A percentile compares a stretch with the other conserved stretches of the same genome.
These are phyloP conservation scores for Candida endomychidarum DNA, from an alignment of 805 yeast genomes.

Conservation along the genomic window DNA sequence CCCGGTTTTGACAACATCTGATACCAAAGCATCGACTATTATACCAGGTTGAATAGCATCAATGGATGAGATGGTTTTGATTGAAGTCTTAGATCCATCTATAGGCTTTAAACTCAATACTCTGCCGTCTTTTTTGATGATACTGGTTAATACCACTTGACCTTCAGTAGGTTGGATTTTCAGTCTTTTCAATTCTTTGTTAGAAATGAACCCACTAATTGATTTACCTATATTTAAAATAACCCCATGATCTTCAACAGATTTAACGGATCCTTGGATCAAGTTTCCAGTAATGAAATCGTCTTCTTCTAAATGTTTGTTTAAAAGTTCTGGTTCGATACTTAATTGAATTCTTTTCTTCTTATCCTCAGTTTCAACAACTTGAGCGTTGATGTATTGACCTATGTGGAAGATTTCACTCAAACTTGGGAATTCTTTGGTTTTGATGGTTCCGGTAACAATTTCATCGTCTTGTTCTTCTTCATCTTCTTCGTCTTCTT, in stretches of 20 bases:
- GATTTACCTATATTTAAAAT: constrained; percentile 67
- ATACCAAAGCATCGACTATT: constrained; percentile 68
- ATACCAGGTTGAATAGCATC: constrained; percentile 88
- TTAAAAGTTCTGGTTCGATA: constrained; percentile 73
- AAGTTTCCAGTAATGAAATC: constrained; percentile 64
- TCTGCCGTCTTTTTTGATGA: constrained; percentile 48
- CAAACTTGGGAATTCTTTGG: constrained; percentile 55
- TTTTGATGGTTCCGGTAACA: constrained; percentile 22
- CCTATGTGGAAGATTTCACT: constrained; percentile 61
- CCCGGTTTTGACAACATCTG: constrained; percentile 61
- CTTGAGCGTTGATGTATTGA: constrained; percentile 82
- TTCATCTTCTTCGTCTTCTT: constrained; percentile 42
- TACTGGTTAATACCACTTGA: constrained; percentile 63
- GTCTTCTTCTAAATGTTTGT: constrained; percentile 57
- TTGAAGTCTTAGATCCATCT: constrained; percentile 42
- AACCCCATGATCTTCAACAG: constrained; percentile 91
- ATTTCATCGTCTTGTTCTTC: constrained; percentile 30
- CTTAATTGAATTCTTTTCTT: constrained; percentile 66
- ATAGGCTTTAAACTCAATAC: constrained; percentile 57
- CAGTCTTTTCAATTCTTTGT: constrained; percentile 53
- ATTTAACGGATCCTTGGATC: constrained; percentile 73
- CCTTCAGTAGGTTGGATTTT: constrained; percentile 43
- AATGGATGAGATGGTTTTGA: constrained; percentile 60
- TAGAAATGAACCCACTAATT: constrained; percentile 70
- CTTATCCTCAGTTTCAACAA: constrained; percentile 51